phyloP scores from a whole-genome alignment of 768 basidiomycete species.

The Lactifluus volemus region DNA sequence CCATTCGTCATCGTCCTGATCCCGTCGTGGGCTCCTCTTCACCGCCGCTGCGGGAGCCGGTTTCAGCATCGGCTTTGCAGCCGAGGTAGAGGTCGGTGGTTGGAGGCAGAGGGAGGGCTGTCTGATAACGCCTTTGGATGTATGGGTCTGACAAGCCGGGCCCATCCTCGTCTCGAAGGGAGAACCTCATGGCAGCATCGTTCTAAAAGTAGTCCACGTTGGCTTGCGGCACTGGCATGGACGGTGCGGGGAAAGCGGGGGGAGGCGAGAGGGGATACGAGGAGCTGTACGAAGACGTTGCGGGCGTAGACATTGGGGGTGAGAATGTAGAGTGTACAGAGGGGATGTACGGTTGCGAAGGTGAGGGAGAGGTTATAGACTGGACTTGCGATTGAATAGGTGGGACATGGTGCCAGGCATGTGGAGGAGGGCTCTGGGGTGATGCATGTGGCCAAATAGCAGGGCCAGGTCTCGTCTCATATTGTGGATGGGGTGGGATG shows the following conservation, averaged over 20 bases:
- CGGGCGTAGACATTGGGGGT: constrained; percentile 1
- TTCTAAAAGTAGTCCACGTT: constrained; percentile 18
- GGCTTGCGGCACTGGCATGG: background rate
- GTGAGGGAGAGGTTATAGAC: background rate
- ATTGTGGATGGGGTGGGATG: background rate
- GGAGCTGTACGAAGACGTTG: background rate
- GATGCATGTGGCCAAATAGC: background rate
- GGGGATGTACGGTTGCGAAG: background rate
- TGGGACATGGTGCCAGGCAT: background rate
- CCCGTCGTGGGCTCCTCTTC: background rate
- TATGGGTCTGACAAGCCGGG: constrained; percentile 38
- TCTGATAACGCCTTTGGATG: constrained; percentile 39
- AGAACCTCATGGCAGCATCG: constrained; percentile 21
- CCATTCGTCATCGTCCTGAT: background rate
- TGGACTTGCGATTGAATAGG: background rate
- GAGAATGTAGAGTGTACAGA: background rate
- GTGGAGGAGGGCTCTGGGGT: background rate
- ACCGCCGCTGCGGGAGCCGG: background rate
- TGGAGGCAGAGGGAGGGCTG: constrained; percentile 44
- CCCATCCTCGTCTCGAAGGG: constrained; percentile 22
- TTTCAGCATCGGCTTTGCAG: background rate
- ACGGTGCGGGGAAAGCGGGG: background rate
- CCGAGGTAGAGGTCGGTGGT: background rate
- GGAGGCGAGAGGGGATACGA: background rate
- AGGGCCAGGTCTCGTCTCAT: background rate